Evolutionary conservation across 2,329 filamentous ascomycete genomes (phyloP).

Genomic region (Cladosporium cucumerinum): DNA sequence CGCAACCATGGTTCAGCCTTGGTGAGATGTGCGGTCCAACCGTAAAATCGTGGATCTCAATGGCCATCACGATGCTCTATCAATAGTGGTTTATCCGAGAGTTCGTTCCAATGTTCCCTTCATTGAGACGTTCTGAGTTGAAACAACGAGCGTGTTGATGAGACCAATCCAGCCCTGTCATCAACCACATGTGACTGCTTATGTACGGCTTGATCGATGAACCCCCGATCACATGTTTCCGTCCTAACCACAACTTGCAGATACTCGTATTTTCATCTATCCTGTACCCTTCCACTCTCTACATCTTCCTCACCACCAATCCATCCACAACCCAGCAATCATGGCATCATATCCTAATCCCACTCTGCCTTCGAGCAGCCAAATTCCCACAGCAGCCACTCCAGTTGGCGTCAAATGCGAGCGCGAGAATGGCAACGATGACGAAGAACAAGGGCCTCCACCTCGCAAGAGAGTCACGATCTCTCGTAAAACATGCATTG

Average conservation of each 20-base stretch:
- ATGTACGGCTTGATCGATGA: background rate
- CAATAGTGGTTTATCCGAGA: background rate
- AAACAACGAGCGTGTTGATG: background rate
- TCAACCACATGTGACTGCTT: background rate
- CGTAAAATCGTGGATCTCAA: background rate
- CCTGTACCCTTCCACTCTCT: background rate
- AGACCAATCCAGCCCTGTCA: too few relatives aligned
- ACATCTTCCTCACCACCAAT: too few relatives aligned
- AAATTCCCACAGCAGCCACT: background rate
- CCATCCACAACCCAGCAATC: background rate
- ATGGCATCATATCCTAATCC: background rate
- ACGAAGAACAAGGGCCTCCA: background rate
- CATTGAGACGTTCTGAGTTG: background rate
- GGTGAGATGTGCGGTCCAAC: slow-evolving; percentile 25
- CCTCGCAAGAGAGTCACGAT: background rate
- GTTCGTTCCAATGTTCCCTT: background rate
- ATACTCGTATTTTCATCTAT: background rate
- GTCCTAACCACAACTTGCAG: background rate
- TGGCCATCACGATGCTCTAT: background rate
- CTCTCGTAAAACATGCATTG: slow-evolving; percentile 17
- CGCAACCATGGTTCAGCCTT: slow-evolving; percentile 37
- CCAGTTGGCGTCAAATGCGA: background rate
- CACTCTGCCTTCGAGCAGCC: too few relatives aligned
- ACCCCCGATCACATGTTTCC: background rate
- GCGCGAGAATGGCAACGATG: background rate